Conservation (phyloP, 75 land plant species). For the Sequoia sempervirens region DNA sequence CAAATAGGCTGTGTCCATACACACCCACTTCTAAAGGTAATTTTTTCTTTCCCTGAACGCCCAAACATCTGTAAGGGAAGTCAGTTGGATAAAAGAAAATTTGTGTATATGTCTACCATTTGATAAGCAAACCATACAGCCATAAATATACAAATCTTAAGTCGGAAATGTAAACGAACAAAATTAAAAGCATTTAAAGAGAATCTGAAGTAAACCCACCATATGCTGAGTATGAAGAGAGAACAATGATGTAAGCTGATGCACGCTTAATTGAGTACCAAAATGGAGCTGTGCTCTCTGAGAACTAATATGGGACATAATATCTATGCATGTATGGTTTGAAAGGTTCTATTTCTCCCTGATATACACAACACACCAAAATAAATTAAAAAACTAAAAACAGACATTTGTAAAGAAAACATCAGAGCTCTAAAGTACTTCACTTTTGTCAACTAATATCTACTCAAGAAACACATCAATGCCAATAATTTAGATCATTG, state of each 20-base stretch:
- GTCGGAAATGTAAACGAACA: neutral
- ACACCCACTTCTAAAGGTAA: neutral
- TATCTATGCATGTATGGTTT: slow-evolving; percentile 26
- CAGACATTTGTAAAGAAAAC: neutral
- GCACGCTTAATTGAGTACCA: slow-evolving; percentile 54
- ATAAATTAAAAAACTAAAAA: neutral
- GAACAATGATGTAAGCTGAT: slow-evolving; percentile 61
- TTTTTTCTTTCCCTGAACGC: neutral
- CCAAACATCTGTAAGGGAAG: neutral
- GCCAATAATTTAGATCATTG: neutral
- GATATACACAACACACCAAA: slow-evolving; percentile 2
- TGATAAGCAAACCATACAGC: neutral
- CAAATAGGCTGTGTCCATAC: neutral
- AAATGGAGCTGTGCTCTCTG: slow-evolving; percentile 30
- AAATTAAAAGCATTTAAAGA: neutral
- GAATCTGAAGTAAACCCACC: slow-evolving; percentile 18
- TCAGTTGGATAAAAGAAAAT: neutral
- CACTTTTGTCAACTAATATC: neutral
- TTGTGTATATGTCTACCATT: neutral
- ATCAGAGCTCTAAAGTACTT: neutral
- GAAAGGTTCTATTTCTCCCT: slow-evolving; percentile 51
- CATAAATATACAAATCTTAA: neutral
- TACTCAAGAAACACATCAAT: neutral
- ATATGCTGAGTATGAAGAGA: slow-evolving; percentile 48
- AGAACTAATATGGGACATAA: slow-evolving; percentile 21